These are phyloP conservation scores for Umbellularia californica DNA, from an alignment of 164 flowering plant genomes.

Conservation along the genomic window DNA sequence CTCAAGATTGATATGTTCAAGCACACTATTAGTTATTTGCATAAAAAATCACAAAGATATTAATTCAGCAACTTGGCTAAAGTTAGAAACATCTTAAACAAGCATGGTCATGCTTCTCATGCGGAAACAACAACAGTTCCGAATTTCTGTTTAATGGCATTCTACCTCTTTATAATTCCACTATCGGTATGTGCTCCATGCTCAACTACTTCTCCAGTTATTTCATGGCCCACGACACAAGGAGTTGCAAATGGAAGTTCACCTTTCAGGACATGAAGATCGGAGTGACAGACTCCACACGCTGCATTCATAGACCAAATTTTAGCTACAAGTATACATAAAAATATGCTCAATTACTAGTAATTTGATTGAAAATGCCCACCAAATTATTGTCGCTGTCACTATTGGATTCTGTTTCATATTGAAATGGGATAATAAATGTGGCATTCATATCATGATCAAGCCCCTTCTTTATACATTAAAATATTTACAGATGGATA, in stretches of 20 bases:
- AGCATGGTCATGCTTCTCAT: background rate
- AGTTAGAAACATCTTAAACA: background rate
- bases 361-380: background rate
- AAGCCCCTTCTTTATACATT: no score
- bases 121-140: background rate
- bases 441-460: no score
- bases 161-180: slow-evolving; percentile 57
- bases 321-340: background rate
- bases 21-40: background rate
- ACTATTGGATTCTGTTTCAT: no score
- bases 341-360: background rate
- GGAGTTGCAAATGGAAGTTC: slow-evolving; percentile 91
- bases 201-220: slow-evolving; percentile 96
- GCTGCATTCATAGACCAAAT: slow-evolving; percentile 42
- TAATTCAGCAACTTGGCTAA: background rate
- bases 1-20: background rate
- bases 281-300: slow-evolving; percentile 98
- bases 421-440: no score
- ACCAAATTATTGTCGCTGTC: background rate
- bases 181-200: slow-evolving; percentile 74
- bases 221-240: slow-evolving; percentile 95
- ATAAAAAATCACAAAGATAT: background rate
- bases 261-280: slow-evolving; percentile 97
- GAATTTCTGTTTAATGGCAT: background rate
- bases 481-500: no score